Percentiles rank a stretch among this genome's conserved stretches.
These are phyloP conservation scores for Penicillium herquei DNA, from an alignment of 495 filamentous ascomycete genomes.

Conservation along the genomic window DNA sequence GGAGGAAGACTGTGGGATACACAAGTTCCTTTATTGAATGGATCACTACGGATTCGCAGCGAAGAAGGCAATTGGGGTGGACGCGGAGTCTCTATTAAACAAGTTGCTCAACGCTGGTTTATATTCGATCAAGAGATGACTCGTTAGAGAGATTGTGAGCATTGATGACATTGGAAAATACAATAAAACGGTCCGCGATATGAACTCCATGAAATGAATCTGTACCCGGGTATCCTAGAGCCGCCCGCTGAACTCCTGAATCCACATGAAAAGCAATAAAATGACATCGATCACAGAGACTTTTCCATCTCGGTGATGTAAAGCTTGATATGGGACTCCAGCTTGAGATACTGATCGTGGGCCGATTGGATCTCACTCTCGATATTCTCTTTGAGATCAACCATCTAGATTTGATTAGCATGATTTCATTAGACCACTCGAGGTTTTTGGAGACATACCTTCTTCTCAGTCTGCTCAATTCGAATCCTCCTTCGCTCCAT, in stretches of 20 bases:
- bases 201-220: constrained; percentile 26
- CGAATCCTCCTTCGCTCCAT: constrained; percentile 87
- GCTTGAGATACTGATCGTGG: constrained; percentile 89
- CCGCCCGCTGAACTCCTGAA: constrained; percentile 41
- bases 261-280: constrained; percentile 22
- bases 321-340: constrained; percentile 93
- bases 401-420: constrained; percentile 64
- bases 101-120: constrained; percentile 73
- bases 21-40: constrained; percentile 62
- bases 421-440: background rate
- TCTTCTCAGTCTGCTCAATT: constrained; percentile 98
- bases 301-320: constrained; percentile 99
- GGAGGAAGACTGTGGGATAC: constrained; percentile 49
- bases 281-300: constrained; percentile 54
- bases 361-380: constrained; percentile 86
- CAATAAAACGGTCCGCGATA: constrained; percentile 13
- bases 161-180: constrained; percentile 8
- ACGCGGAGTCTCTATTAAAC: constrained; percentile 62
- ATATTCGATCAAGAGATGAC: constrained; percentile 38
- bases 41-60: constrained; percentile 49
- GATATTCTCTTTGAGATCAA: constrained; percentile 93
- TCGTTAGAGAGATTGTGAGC: background rate
- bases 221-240: constrained; percentile 45
- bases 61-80: constrained; percentile 63
- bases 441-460: constrained; percentile 55